These are phyloP conservation scores for Rhizomucor pusillus DNA, from an alignment of 371 early-diverging fungal species.

Conservation along the genomic window DNA sequence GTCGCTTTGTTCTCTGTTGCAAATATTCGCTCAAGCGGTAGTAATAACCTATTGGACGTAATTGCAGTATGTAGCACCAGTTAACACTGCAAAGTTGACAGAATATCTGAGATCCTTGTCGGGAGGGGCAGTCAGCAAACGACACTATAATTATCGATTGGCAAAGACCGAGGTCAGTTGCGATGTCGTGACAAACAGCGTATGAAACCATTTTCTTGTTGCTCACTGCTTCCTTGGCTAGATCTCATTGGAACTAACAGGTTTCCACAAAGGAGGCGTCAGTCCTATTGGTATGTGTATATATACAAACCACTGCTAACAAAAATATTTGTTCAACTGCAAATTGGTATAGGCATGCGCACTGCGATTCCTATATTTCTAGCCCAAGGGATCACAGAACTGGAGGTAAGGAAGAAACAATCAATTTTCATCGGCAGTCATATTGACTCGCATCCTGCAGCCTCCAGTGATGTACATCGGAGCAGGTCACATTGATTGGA, in stretches of 20 bases:
- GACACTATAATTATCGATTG: conserved; percentile 60
- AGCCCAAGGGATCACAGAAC: conserved; percentile 52
- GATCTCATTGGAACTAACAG: conserved; percentile 59
- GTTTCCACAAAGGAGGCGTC: conserved; percentile 70
- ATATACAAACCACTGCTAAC: no score
- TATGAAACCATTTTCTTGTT: background rate
- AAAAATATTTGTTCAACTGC: background rate
- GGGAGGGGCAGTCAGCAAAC: conserved; percentile 49
- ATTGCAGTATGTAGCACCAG: conserved; percentile 63
- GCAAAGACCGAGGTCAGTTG: conserved; percentile 37
- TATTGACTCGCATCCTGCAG: conserved; percentile 15
- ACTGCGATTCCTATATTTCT: conserved; percentile 63
- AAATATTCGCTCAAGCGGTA: no score
- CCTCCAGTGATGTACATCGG: conserved; percentile 84
- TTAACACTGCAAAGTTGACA: conserved; percentile 64
- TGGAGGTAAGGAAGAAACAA: conserved; percentile 36
- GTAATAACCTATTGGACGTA: no score
- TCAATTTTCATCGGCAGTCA: background rate
- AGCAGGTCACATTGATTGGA: conserved; percentile 89
- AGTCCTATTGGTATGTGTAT: conserved; percentile 56
- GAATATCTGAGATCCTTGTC: conserved; percentile 61
- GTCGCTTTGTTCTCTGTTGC: background rate
- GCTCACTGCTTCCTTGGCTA: conserved; percentile 5
- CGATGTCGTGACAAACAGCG: no score
- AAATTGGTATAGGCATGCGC: conserved; percentile 35